phyloP scores from a whole-genome alignment of 768 basidiomycete species.

The Tricholoma terreum region DNA sequence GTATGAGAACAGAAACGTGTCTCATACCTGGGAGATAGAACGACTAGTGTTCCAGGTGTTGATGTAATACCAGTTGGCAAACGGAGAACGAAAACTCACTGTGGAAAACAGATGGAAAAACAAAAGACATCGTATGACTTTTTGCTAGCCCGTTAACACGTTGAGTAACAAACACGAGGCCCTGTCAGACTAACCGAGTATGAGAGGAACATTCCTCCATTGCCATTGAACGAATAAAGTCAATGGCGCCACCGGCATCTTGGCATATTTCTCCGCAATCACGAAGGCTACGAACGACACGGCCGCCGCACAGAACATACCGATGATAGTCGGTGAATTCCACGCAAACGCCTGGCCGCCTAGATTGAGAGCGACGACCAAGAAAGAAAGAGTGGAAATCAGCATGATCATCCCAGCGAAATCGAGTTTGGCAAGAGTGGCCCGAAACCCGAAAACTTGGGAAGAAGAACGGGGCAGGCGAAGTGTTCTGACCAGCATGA shows the following conservation, averaged over 20 bases:
- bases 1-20: neutral
- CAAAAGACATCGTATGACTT: slow-evolving; percentile 18
- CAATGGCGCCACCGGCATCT: slow-evolving; percentile 19
- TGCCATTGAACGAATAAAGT: slow-evolving; percentile 21
- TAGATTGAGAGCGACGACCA: slow-evolving; percentile 24
- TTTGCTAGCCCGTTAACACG: neutral
- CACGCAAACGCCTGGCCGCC: slow-evolving; percentile 24
- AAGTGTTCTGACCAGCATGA: slow-evolving; percentile 17
- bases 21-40: slow-evolving; percentile 22
- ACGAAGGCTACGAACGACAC: slow-evolving; percentile 19
- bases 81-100: slow-evolving; percentile 10
- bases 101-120: slow-evolving; percentile 24
- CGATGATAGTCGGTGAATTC: slow-evolving; percentile 22
- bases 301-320: slow-evolving; percentile 19
- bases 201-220: slow-evolving; percentile 26
- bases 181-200: slow-evolving; percentile 15
- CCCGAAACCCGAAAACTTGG: slow-evolving; percentile 6
- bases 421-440: slow-evolving; percentile 13
- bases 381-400: slow-evolving; percentile 18
- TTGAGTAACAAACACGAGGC: neutral
- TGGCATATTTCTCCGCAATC: slow-evolving; percentile 19
- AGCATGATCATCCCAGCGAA: slow-evolving; percentile 22
- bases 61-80: neutral
- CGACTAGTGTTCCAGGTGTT: slow-evolving; percentile 12
- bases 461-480: slow-evolving; percentile 15